Percentiles rank a stretch among this genome's conserved stretches.
These are phyloP conservation scores for Fusarium sp. DNA, from an alignment of 2,329 filamentous ascomycete genomes.

Conservation along the genomic window DNA sequence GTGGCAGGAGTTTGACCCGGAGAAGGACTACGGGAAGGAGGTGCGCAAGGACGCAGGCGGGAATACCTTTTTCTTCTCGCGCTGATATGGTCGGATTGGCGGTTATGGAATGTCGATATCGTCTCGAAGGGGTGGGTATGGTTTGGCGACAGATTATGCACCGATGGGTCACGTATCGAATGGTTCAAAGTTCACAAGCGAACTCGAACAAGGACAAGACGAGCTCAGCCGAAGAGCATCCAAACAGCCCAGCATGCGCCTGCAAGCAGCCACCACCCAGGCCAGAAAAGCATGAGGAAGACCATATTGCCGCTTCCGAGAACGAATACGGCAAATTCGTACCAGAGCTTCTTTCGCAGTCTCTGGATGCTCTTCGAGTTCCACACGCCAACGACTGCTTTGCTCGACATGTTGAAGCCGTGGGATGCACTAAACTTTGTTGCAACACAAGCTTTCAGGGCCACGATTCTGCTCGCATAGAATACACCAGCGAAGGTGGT, in stretches of 20 bases:
- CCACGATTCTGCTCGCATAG: conserved; percentile 43
- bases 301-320: conserved; percentile 63
- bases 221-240: conserved; percentile 50
- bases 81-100: conserved; percentile 42
- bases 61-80: conserved; percentile 90
- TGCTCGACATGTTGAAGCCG: conserved; percentile 45
- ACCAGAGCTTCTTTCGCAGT: conserved; percentile 61
- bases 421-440: conserved; percentile 47
- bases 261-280: conserved; percentile 64
- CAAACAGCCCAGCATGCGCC: conserved; percentile 51
- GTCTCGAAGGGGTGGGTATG: conserved; percentile 10
- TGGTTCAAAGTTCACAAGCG: conserved; percentile 9
- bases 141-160: conserved; percentile 17
- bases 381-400: conserved; percentile 50
- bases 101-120: conserved; percentile 2
- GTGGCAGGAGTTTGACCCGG: conserved; percentile 95
- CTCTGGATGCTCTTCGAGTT: conserved; percentile 50
- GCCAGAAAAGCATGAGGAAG: conserved; percentile 67
- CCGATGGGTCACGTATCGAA: conserved; percentile 17
- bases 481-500: conserved; percentile 40
- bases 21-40: conserved; percentile 83
- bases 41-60: conserved; percentile 87
- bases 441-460: conserved; percentile 43
- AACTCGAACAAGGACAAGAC: conserved; percentile 13
- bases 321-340: conserved; percentile 64